These are phyloP conservation scores for Hypoxylon sp. DNA, from an alignment of 2,329 filamentous ascomycete genomes.

Conservation along the genomic window DNA sequence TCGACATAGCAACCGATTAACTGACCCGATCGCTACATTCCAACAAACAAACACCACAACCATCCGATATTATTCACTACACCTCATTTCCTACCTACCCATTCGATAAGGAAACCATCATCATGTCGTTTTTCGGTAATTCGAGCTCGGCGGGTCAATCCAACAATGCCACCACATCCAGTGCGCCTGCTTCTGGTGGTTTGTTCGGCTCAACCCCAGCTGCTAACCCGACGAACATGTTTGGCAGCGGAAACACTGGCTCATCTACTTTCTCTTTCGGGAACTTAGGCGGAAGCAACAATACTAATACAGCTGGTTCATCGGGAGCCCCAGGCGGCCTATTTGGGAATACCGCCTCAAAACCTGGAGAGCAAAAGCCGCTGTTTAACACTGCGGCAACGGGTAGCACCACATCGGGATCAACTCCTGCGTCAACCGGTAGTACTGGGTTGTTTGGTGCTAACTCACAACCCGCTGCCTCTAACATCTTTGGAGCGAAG, in stretches of 20 bases:
- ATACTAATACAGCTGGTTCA: conserved; percentile 37
- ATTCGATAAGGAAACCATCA: conserved; percentile 15
- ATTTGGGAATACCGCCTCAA: conserved; percentile 48
- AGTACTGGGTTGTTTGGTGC: conserved; percentile 41
- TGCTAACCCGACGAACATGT: conserved; percentile 14
- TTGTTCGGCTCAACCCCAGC: conserved; percentile 45
- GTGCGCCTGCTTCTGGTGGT: conserved; percentile 46
- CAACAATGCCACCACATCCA: conserved; percentile 51
- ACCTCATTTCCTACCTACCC: conserved; percentile 11
- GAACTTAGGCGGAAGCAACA: conserved; percentile 34
- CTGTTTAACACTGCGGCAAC: conserved; percentile 44
- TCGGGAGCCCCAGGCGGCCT: conserved; percentile 38
- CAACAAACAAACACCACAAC: conserved; percentile 17
- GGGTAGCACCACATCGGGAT: conserved; percentile 26
- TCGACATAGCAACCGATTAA: conserved; percentile 21
- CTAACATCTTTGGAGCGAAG: conserved; percentile 45
- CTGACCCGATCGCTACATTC: conserved; percentile 37
- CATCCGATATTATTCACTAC: background rate
- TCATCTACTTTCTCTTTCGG: conserved; percentile 55
- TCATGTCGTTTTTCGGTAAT: conserved; percentile 49
- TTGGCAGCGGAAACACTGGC: conserved; percentile 33
- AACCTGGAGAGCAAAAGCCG: conserved; percentile 45
- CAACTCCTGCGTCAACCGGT: conserved; percentile 41
- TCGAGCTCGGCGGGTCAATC: conserved; percentile 42
- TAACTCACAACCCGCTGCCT: conserved; percentile 31